Evolutionary conservation across 129 eudicot genomes (phyloP), one percentile per base, ranked within the genome.

Genomic region (Helichrysum umbraculigerum): DNA sequence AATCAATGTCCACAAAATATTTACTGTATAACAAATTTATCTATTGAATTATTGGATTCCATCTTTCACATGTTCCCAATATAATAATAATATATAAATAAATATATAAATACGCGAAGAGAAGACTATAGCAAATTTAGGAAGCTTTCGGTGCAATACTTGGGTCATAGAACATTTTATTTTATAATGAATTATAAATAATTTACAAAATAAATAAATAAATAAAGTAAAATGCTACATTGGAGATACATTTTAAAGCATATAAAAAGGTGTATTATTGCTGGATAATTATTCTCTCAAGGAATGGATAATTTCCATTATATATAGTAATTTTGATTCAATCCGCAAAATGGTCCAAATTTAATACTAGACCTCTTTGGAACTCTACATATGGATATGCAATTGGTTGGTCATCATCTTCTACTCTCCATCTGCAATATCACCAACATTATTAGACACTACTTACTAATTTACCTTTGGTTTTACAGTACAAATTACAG

Each of bases 341-440:
- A 76, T 25, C 74, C 61, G 78, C 70, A 72, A 82, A 71, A 72
- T 67, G 75, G 67, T 81, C 85, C 82, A 86, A 33, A 61, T 76
- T 22, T 63, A 85, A 59, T 22, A 78, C 84, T 51, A 85, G 73
- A 41, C 87, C 92, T 59, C 75, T 82, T 32, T 61, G 70, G 68
- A 90, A 90, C 79, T 90, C 96, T 47, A 90, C 96, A 73, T 90
- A 90, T 7, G 96, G 96, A 78, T 85, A 81, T 42, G 96, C 96
- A 73, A 85, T 68, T 25, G 96, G 88, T 44, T 79, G 79, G 20
- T 90, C 96, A 71, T 78, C 87, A 59, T 84, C 88, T 81, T 87
- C 89, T 35, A 77, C 82, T 19, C 75, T 78, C 90, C 92, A 90
- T 78, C 96, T 90, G 78, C 87, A 70, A 61, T 4, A 81, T 59